These are phyloP conservation scores for Grosmannia clavigera DNA, from an alignment of 2,329 filamentous ascomycete genomes.

Conservation along the genomic window DNA sequence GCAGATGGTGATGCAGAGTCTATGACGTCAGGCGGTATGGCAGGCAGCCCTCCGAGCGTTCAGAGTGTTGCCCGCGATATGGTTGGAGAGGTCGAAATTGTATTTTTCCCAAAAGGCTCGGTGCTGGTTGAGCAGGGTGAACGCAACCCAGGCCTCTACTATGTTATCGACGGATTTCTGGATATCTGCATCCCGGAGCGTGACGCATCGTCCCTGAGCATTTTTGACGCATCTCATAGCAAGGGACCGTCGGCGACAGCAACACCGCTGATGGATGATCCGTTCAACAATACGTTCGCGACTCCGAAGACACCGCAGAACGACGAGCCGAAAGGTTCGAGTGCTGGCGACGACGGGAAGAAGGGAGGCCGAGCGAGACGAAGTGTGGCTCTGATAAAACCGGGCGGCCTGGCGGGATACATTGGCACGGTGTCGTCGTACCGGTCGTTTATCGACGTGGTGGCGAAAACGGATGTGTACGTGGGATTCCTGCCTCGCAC, in stretches of 20 bases:
- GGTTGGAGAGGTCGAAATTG: conserved; percentile 87
- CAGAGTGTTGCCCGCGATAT: conserved; percentile 64
- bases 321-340: neutral
- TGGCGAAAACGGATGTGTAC: conserved; percentile 96
- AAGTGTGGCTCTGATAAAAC: conserved; percentile 83
- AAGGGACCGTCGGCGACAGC: conserved; percentile 4
- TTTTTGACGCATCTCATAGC: conserved; percentile 20
- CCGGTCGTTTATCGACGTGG: conserved; percentile 89
- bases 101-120: conserved; percentile 90
- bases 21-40: conserved; percentile 51
- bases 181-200: conserved; percentile 78
- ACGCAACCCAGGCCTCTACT: conserved; percentile 91
- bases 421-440: conserved; percentile 91
- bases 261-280: conserved; percentile 4
- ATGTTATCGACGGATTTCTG: conserved; percentile 92
- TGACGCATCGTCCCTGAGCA: conserved; percentile 31
- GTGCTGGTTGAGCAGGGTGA: conserved; percentile 94
- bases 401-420: conserved; percentile 87
- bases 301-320: neutral
- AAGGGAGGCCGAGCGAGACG: conserved; percentile 38
- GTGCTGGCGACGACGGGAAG: conserved; percentile 27
- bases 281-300: neutral
- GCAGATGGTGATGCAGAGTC: conserved; percentile 81
- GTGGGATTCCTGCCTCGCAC: conserved; percentile 84
- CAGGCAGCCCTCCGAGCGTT: conserved; percentile 47